Evolutionary conservation across 192 early-diverging fungal genomes (phyloP), one percentile per base, ranked within the genome.

Genomic region (Coemansia sp.): DNA sequence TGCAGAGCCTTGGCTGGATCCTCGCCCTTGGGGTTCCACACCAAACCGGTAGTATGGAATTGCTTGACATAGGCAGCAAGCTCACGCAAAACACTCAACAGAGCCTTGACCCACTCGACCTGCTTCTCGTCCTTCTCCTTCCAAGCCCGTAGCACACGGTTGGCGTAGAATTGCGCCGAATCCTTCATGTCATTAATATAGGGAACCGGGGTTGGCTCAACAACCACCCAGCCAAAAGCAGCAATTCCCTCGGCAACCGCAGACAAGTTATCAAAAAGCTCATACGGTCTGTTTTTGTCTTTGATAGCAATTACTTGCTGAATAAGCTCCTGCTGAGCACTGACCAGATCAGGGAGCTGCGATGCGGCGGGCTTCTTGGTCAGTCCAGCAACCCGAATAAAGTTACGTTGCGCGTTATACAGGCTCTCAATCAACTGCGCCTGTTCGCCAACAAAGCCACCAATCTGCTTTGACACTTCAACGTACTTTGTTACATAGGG

Each of bases 221-320:
- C 79, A 2, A 85, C 81, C 28, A 96, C 87, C 96, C 96, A 99
- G 18, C 89, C 89, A 50, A 99, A 81, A 19, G 89, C 94, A 18
- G 87, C 81, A 40, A 91, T 83, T 59, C 92, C 92, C 55, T 99
- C 94, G 35, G 85, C 85, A 14, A 99, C 85, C 9, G 85, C 73
- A 24, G 86, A 83, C 54, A 99, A 72, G 55, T 95, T 90, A 64
- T 86, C 87, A 61, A 84, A 89, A 23, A 84, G 53, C 28, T 85
- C 79, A 22, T 75, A 82, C 14, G 85, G 66, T 28, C 96, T 78
- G 75, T 93, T 91, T 48, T 79, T 82, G 37, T 96, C 92, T 33
- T 81, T 81, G 28, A 96, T 48, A 27, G 79, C 80, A 50, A 81
- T 77, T 40, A 86, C 77, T 37, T 80, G 71, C 53, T 67, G 72